phyloP scores from a whole-genome alignment of 257 asterid species.

The Scutellaria galericulata region DNA sequence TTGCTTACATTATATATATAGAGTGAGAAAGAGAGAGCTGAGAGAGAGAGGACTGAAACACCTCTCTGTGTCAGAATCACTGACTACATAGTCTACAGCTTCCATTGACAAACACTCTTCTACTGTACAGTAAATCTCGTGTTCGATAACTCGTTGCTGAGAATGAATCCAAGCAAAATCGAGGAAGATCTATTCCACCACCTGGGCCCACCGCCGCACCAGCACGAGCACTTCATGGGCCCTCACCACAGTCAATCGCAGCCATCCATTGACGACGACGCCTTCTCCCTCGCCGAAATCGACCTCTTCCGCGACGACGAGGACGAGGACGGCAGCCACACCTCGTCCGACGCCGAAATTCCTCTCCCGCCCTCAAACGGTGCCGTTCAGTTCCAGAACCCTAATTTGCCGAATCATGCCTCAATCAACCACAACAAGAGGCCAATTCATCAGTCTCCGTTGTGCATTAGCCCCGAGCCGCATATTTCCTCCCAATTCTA shows the following conservation, averaged over 20 bases:
- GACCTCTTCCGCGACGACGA: conserved; percentile 81
- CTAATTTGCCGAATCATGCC: conserved; percentile 48
- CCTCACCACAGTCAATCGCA: conserved; percentile 53
- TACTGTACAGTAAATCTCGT: conserved; percentile 5
- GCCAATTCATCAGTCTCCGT: conserved; percentile 32
- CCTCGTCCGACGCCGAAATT: conserved; percentile 76
- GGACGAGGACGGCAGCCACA: conserved; percentile 77
- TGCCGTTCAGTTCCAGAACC: conserved; percentile 51
- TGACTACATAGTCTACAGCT: conserved; percentile 29
- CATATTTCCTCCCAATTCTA: conserved; percentile 94
- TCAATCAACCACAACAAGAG: conserved; percentile 29
- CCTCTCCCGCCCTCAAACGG: conserved; percentile 45
- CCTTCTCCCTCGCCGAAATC: conserved; percentile 67
- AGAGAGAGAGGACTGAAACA: conserved; percentile 24
- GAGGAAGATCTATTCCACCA: conserved; percentile 70
- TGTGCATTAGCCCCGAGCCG: conserved; percentile 68
- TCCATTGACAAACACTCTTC: conserved; percentile 29
- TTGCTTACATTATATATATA: neutral
- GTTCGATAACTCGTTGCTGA: conserved; percentile 17
- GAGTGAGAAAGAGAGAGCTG: too few relatives aligned
- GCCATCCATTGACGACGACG: conserved; percentile 62
- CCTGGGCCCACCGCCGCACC: conserved; percentile 50
- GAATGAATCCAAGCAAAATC: conserved; percentile 75
- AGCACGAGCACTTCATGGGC: conserved; percentile 54
- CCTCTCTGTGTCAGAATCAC: conserved; percentile 28